phyloP scores from a whole-genome alignment of 306 rosid genomes.

The Bauhinia variegata region DNA sequence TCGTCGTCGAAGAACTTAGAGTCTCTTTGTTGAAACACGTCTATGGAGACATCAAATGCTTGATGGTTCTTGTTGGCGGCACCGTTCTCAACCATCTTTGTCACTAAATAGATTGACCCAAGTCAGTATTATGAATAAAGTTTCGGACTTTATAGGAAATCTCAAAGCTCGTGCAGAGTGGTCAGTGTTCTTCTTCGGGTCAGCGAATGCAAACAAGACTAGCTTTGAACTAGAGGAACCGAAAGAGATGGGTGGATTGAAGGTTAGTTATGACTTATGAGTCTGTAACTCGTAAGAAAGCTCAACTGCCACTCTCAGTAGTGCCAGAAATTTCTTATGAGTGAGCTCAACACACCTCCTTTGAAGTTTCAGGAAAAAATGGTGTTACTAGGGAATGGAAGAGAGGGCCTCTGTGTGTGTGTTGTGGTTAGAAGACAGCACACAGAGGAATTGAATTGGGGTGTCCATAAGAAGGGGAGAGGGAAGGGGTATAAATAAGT shows the following conservation, averaged over 20 bases:
- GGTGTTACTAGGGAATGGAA: too few relatives aligned
- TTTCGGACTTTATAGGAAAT: too few relatives aligned
- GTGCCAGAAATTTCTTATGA: not conserved
- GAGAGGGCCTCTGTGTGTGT: too few relatives aligned
- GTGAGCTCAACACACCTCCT: constrained; percentile 2
- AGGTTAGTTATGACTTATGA: not conserved
- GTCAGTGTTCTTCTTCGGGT: too few relatives aligned
- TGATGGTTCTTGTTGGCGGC: constrained; percentile 49
- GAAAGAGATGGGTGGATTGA: too few relatives aligned
- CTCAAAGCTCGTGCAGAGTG: too few relatives aligned
- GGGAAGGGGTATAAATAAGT: constrained; percentile 30
- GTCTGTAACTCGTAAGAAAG: not conserved
- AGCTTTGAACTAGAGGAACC: too few relatives aligned
- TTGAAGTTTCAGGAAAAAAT: constrained; percentile 36
- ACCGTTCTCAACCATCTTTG: constrained; percentile 57
- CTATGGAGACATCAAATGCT: constrained; percentile 55
- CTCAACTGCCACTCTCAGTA: too few relatives aligned
- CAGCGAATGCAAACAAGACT: not conserved
- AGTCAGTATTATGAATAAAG: not conserved
- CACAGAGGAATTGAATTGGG: not conserved
- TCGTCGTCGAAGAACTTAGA: constrained; percentile 79
- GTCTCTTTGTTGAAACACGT: constrained; percentile 46
- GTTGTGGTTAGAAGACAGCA: not conserved
- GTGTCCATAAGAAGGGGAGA: not conserved
- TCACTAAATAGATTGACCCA: constrained; percentile 13